Conservation (phyloP, 768 basidiomycete species). For the Kwoniella mangroviensis region DNA sequence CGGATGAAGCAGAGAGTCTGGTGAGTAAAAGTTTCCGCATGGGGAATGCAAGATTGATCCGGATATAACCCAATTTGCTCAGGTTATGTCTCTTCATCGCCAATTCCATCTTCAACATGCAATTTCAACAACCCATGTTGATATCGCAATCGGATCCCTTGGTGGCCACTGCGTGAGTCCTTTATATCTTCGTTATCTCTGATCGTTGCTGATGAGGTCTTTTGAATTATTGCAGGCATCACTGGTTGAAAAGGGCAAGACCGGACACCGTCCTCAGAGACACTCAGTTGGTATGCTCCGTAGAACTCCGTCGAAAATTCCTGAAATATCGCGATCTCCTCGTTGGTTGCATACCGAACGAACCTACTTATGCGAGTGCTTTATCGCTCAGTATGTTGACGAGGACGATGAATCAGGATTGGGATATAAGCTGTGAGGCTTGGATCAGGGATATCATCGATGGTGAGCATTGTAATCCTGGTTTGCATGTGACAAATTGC, state of each 20-base stretch:
- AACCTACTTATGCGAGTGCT: slow-evolving; percentile 21
- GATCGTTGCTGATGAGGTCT: slow-evolving; percentile 2
- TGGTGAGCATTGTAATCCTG: slow-evolving; percentile 9
- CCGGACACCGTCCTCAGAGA: slow-evolving; percentile 28
- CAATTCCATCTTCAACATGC: slow-evolving; percentile 42
- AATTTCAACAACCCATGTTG: slow-evolving; percentile 39
- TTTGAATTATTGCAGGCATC: slow-evolving; percentile 21
- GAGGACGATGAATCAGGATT: slow-evolving; percentile 39
- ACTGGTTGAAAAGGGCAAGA: slow-evolving; percentile 29
- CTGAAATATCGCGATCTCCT: slow-evolving; percentile 39
- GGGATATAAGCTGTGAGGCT: slow-evolving; percentile 31
- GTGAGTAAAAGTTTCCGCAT: slow-evolving; percentile 11
- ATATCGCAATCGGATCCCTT: slow-evolving; percentile 38
- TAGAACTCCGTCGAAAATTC: slow-evolving; percentile 35
- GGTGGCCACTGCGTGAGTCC: slow-evolving; percentile 29
- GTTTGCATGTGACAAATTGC: background rate
- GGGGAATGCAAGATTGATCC: background rate
- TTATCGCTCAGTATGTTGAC: slow-evolving; percentile 36
- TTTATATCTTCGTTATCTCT: background rate
- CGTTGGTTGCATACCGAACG: slow-evolving; percentile 21
- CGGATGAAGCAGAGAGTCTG: slow-evolving; percentile 30
- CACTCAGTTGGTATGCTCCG: slow-evolving; percentile 29
- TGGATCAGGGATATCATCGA: slow-evolving; percentile 39
- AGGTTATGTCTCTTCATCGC: slow-evolving; percentile 40
- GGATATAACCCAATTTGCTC: background rate